Evolutionary conservation across 176 grass and related monocot genomes (phyloP).

Genomic region (Triticum timopheevii): DNA sequence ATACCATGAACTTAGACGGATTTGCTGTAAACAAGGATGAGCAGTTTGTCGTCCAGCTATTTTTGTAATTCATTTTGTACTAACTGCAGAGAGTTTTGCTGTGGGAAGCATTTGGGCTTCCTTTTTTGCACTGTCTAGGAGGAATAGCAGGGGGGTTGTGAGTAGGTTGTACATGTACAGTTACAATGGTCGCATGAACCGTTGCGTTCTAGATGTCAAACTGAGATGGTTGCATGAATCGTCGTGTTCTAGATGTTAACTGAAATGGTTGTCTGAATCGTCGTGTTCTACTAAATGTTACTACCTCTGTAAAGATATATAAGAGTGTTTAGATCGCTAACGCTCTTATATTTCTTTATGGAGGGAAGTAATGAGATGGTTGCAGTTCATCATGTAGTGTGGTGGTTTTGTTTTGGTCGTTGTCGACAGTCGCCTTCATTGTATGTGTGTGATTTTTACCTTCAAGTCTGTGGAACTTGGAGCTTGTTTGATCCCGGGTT

Average conservation of each 20-base stretch:
- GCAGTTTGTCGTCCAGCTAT: background rate
- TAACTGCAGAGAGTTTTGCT: background rate
- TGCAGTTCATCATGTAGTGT: background rate
- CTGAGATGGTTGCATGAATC: background rate
- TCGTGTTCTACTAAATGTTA: too few species aligned
- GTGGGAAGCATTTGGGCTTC: background rate
- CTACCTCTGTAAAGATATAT: too few species aligned
- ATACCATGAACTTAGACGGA: background rate
- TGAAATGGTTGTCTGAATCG: background rate
- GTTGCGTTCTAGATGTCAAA: background rate
- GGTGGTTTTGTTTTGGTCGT: background rate
- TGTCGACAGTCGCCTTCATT: background rate
- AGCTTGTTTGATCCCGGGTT: background rate
- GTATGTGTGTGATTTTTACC: background rate
- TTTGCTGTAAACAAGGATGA: slow-evolving; percentile 20
- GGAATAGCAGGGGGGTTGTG: background rate
- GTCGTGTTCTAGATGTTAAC: too few species aligned
- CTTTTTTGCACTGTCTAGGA: background rate
- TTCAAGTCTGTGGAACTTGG: too few species aligned
- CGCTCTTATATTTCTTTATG: too few species aligned
- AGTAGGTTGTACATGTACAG: slow-evolving; percentile 23
- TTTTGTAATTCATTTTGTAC: slow-evolving; percentile 29
- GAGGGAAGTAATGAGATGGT: background rate
- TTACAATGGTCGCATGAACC: background rate
- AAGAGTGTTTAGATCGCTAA: too few species aligned